Evolutionary conservation across 2,329 filamentous ascomycete species (phyloP).

Genomic region (Malbranchea zuffiana): DNA sequence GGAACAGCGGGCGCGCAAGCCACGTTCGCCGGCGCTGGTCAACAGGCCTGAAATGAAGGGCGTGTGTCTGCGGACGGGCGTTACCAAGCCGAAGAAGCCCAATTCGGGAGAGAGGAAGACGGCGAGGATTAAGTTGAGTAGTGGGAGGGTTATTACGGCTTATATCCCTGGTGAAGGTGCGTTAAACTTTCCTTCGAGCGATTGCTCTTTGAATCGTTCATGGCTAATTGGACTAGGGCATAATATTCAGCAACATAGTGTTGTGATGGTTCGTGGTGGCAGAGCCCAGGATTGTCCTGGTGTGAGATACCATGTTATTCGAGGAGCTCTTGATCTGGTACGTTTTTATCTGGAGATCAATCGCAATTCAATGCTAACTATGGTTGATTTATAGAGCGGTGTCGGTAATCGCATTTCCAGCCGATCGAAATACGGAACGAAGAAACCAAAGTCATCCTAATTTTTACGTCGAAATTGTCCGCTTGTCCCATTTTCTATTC

Average conservation of each 20-base stretch:
- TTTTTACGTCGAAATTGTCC: too few species aligned
- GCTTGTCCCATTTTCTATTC: too few species aligned
- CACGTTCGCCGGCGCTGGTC: conserved; percentile 73
- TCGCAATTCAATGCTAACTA: conserved; percentile 16
- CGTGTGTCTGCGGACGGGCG: conserved; percentile 87
- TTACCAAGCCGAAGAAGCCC: conserved; percentile 94
- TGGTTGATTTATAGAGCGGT: conserved; percentile 55
- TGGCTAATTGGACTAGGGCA: conserved; percentile 49
- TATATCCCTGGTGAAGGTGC: conserved; percentile 89
- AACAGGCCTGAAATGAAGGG: conserved; percentile 78
- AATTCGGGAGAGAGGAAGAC: conserved; percentile 97
- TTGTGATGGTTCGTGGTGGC: conserved; percentile 89
- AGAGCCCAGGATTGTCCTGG: conserved; percentile 94
- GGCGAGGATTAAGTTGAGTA: conserved; percentile 78
- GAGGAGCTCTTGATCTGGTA: conserved; percentile 88
- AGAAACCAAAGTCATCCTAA: conserved; percentile 77
- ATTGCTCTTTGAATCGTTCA: neutral
- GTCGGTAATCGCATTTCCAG: conserved; percentile 73
- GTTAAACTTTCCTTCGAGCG: neutral
- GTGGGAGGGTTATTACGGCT: conserved; percentile 74
- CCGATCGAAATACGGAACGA: conserved; percentile 94
- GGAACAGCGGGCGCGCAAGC: conserved; percentile 69
- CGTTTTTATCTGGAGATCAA: conserved; percentile 30
- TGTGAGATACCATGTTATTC: conserved; percentile 88
- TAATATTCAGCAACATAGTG: conserved; percentile 97